Evolutionary conservation across 2,329 filamentous ascomycete species (phyloP).

Genomic region (Claviceps paspali): DNA sequence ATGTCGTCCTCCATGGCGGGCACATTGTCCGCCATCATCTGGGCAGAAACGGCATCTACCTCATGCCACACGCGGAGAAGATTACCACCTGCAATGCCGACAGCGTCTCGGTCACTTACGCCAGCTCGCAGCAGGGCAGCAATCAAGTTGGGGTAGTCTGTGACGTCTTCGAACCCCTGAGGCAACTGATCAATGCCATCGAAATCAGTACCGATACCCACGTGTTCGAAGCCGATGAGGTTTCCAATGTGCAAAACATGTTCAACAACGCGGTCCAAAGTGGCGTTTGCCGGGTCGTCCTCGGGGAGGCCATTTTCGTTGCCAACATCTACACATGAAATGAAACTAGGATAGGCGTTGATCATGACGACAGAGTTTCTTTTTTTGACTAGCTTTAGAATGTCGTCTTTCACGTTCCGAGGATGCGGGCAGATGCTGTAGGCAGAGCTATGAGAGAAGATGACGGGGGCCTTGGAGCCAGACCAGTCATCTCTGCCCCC

Average conservation of each 20-base stretch:
- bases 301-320: slow-evolving; percentile 51
- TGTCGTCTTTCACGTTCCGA: slow-evolving; percentile 76
- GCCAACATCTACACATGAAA: slow-evolving; percentile 52
- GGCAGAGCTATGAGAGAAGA: slow-evolving; percentile 79
- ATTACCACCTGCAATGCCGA: slow-evolving; percentile 66
- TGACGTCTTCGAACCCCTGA: slow-evolving; percentile 67
- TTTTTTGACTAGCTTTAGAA: slow-evolving; percentile 60
- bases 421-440: slow-evolving; percentile 73
- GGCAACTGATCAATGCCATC: slow-evolving; percentile 60
- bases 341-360: slow-evolving; percentile 72
- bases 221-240: slow-evolving; percentile 71
- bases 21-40: slow-evolving; percentile 44
- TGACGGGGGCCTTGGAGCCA: slow-evolving; percentile 66
- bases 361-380: slow-evolving; percentile 74
- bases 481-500: slow-evolving; percentile 46
- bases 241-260: slow-evolving; percentile 75
- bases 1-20: slow-evolving; percentile 34
- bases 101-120: slow-evolving; percentile 57
- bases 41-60: slow-evolving; percentile 54
- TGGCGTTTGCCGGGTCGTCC: slow-evolving; percentile 51
- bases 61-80: slow-evolving; percentile 71
- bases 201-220: slow-evolving; percentile 81
- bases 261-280: slow-evolving; percentile 59
- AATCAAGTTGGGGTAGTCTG: slow-evolving; percentile 66
- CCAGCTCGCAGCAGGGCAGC: slow-evolving; percentile 59